These are phyloP conservation scores for Rutidosis leptorrhynchoides DNA, from an alignment of 129 eudicot species.

Conservation along the genomic window DNA sequence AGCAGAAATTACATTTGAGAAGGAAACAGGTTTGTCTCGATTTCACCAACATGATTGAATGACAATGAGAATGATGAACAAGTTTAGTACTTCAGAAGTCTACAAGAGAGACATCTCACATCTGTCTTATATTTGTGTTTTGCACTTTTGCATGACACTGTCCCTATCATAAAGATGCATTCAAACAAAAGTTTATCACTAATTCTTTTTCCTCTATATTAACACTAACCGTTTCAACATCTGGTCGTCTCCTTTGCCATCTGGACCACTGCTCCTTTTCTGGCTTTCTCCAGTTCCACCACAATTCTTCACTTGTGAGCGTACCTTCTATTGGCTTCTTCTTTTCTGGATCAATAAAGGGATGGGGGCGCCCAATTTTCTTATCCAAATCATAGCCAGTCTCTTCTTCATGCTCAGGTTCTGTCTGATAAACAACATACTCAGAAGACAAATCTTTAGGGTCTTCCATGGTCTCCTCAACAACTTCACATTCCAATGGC, in stretches of 20 bases:
- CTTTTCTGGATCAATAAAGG: conserved; percentile 74
- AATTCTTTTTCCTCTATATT: neutral
- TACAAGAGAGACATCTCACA: too few relatives aligned
- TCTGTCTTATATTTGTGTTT: too few relatives aligned
- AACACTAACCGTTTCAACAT: conserved; percentile 85
- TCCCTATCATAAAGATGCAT: neutral
- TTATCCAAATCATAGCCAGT: conserved; percentile 73
- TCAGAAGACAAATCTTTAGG: conserved; percentile 53
- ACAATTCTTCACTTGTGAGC: conserved; percentile 86
- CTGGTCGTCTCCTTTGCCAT: conserved; percentile 94
- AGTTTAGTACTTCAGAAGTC: too few relatives aligned
- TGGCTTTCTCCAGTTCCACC: conserved; percentile 99
- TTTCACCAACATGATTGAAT: too few relatives aligned
- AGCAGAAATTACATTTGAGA: neutral
- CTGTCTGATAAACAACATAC: conserved; percentile 67
- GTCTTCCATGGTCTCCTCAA: conserved; percentile 37
- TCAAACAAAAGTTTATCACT: neutral
- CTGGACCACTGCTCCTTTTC: conserved; percentile 90
- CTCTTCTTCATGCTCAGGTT: conserved; percentile 56
- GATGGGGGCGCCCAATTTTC: conserved; percentile 77
- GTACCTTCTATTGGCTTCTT: conserved; percentile 64
- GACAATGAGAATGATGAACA: too few relatives aligned
- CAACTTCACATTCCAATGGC: conserved; percentile 42
- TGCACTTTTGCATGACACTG: neutral
- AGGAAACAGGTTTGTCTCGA: too few relatives aligned